These are phyloP conservation scores for Blastomyces percursus DNA, from an alignment of 2,329 filamentous ascomycete genomes.

Conservation along the genomic window DNA sequence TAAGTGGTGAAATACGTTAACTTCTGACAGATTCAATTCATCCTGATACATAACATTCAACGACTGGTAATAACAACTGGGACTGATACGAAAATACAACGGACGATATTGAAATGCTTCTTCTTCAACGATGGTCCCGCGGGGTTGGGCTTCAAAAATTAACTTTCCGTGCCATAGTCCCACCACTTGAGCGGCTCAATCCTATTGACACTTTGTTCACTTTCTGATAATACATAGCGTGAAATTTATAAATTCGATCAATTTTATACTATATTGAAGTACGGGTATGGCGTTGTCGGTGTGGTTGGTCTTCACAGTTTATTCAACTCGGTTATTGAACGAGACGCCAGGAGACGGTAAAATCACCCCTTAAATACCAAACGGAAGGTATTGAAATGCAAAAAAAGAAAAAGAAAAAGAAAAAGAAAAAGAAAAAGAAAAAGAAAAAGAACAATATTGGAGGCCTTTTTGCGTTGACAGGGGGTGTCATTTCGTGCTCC, in stretches of 20 bases:
- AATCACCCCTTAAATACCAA: neutral
- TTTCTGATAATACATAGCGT: neutral
- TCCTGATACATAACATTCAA: neutral
- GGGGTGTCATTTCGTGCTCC: neutral
- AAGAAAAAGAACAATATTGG: neutral
- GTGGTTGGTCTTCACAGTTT: neutral
- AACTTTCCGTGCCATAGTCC: neutral
- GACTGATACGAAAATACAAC: neutral
- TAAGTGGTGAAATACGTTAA: too few relatives aligned
- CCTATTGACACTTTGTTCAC: neutral
- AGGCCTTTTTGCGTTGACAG: neutral
- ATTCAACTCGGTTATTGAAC: neutral
- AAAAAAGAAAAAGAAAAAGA: neutral
- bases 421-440: neutral
- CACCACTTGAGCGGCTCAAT: neutral
- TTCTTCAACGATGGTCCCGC: neutral
- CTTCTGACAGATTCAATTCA: neutral
- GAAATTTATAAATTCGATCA: neutral
- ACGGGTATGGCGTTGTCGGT: neutral
- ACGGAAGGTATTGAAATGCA: neutral
- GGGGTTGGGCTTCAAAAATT: neutral
- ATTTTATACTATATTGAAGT: neutral
- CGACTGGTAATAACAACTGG: neutral
- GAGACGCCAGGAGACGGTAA: neutral
- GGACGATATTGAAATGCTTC: neutral